Evolutionary conservation across 2,329 filamentous ascomycete genomes (phyloP).

Genomic region (Cadophora gregata): DNA sequence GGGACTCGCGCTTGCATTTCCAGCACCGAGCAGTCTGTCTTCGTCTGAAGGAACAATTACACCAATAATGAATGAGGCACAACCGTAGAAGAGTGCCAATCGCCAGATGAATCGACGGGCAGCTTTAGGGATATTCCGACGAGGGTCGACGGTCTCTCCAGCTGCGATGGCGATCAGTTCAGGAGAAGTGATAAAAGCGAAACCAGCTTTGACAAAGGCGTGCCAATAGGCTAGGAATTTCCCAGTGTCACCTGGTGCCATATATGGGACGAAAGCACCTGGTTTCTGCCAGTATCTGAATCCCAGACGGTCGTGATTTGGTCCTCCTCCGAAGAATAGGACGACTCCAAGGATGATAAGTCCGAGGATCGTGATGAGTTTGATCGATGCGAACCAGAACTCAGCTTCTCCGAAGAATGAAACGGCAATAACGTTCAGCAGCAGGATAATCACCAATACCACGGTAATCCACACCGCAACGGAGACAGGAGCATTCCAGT

Average conservation of each 20-base stretch:
- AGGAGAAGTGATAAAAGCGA: conserved; percentile 25
- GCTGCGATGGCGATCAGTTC: conserved; percentile 65
- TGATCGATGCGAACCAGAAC: conserved; percentile 26
- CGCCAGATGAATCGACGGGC: conserved; percentile 64
- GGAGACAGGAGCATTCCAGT: conserved; percentile 60
- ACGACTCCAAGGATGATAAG: conserved; percentile 52
- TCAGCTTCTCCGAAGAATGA: conserved; percentile 27
- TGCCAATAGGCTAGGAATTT: conserved; percentile 26
- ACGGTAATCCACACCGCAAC: conserved; percentile 40
- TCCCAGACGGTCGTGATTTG: conserved; percentile 24
- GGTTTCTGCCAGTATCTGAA: conserved; percentile 26
- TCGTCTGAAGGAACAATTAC: conserved; percentile 69
- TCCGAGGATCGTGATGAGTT: conserved; percentile 60
- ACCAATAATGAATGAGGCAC: conserved; percentile 64
- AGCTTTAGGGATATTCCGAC: conserved; percentile 70
- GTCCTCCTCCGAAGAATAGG: conserved; percentile 25
- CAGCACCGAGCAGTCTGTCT: conserved; percentile 55
- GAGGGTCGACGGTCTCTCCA: conserved; percentile 68
- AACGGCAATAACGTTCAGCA: conserved; percentile 25
- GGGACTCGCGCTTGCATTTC: conserved; percentile 54
- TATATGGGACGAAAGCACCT: conserved; percentile 24
- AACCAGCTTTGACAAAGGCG: conserved; percentile 27
- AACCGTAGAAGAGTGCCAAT: conserved; percentile 65
- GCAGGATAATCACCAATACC: conserved; percentile 21
- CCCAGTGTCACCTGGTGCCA: conserved; percentile 19